Evolutionary conservation across 225 moss, liverwort and hornwort species (phyloP).

Genomic region (Climacium dendroides): DNA sequence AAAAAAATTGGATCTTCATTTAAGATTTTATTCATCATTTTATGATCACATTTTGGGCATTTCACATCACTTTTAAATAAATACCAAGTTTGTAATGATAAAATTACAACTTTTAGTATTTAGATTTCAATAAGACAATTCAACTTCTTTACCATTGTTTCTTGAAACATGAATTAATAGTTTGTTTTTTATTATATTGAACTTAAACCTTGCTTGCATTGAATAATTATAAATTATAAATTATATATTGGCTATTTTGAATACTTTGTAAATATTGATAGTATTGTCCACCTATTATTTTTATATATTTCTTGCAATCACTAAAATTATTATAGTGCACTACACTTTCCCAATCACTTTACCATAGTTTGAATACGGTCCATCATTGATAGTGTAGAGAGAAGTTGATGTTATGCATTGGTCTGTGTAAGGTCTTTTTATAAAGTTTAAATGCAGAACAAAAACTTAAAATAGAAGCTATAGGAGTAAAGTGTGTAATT

Average conservation of each 20-base stretch:
- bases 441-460: not conserved
- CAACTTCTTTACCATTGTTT: not conserved
- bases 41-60: not conserved
- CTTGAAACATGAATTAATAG: not conserved
- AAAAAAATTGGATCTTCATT: not conserved
- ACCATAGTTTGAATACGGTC: rapidly evolving
- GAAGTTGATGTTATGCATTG: not conserved
- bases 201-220: not conserved
- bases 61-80: not conserved
- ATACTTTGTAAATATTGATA: not conserved
- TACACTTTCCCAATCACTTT: not conserved
- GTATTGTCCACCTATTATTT: not conserved
- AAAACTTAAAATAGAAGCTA: not conserved
- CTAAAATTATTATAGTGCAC: not conserved
- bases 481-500: not conserved
- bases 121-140: not conserved
- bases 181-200: no score
- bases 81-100: not conserved
- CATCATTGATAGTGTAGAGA: not conserved
- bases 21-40: not conserved
- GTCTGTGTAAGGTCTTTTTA: not conserved
- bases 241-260: not conserved
- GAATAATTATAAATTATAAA: not conserved
- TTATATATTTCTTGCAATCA: not conserved
- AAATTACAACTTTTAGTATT: not conserved